phyloP scores from a whole-genome alignment of 768 basidiomycete genomes.

The Psilocybe tampanensis region DNA sequence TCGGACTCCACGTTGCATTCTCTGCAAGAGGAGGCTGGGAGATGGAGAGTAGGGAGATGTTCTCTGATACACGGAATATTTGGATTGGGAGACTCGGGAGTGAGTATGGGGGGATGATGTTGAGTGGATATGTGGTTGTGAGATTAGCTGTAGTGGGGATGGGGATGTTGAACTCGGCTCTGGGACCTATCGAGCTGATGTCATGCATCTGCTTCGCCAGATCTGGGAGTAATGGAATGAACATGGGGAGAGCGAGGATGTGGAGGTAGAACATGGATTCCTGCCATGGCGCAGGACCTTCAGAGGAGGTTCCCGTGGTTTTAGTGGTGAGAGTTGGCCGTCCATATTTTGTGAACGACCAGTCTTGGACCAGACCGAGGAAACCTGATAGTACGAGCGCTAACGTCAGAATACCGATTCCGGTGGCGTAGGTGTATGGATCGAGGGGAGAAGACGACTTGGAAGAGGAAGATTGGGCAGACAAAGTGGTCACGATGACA shows the following conservation, averaged over 20 bases:
- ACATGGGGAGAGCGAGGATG: conserved; percentile 78
- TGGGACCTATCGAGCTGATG: conserved; percentile 44
- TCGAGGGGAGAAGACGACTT: conserved; percentile 21
- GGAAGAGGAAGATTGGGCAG: conserved; percentile 51
- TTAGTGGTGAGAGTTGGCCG: conserved; percentile 22
- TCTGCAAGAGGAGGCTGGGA: conserved; percentile 16
- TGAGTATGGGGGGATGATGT: conserved; percentile 35
- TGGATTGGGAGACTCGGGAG: conserved; percentile 25
- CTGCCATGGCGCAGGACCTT: conserved; percentile 58
- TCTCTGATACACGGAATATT: conserved; percentile 16
- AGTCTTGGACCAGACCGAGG: conserved; percentile 85
- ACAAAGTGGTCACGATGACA: conserved; percentile 79
- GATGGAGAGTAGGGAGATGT: conserved; percentile 27
- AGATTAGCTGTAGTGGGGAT: conserved; percentile 19
- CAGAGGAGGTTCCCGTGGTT: conserved; percentile 2
- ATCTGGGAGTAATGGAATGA: conserved; percentile 58
- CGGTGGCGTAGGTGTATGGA: conserved; percentile 57
- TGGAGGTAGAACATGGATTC: conserved; percentile 94
- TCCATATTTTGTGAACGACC: conserved; percentile 59
- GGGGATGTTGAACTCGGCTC: conserved; percentile 27
- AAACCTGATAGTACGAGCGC: conserved; percentile 82
- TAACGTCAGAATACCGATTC: conserved; percentile 71
- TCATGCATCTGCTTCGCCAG: conserved; percentile 47
- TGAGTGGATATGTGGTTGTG: conserved; percentile 28
- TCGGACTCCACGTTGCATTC: conserved; percentile 10